phyloP scores from a whole-genome alignment of 2,329 filamentous ascomycete species.

The Bertia moriformis region DNA sequence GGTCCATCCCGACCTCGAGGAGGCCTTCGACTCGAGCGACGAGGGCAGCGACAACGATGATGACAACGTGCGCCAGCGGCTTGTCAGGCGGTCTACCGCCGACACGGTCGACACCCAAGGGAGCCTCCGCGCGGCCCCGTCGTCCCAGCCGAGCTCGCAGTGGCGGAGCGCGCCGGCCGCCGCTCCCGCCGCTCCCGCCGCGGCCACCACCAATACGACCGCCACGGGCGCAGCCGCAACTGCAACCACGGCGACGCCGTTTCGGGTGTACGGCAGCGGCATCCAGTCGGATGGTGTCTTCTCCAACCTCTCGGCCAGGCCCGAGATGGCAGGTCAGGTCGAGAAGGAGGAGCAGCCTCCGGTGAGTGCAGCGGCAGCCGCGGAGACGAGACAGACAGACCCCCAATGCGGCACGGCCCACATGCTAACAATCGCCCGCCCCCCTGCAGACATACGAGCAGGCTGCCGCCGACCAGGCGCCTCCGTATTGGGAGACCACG shows the following conservation, averaged over 20 bases:
- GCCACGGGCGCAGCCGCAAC: slow-evolving; percentile 8
- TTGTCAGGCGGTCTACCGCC: slow-evolving; percentile 61
- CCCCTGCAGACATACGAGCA: slow-evolving; percentile 76
- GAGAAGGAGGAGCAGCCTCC: slow-evolving; percentile 78
- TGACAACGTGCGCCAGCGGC: slow-evolving; percentile 67
- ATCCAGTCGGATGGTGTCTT: slow-evolving; percentile 89
- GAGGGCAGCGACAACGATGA: too few relatives aligned
- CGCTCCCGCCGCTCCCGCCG: slow-evolving; percentile 8
- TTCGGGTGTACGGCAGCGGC: slow-evolving; percentile 57
- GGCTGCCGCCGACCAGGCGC: slow-evolving; percentile 87
- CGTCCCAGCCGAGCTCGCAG: slow-evolving; percentile 6
- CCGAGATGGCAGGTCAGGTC: slow-evolving; percentile 65
- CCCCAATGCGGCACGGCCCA: slow-evolving; percentile 1
- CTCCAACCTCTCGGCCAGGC: slow-evolving; percentile 84
- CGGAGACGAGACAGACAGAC: slow-evolving; percentile 2
- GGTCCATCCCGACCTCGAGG: slow-evolving; percentile 76
- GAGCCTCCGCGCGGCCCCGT: slow-evolving; percentile 7
- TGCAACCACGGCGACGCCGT: slow-evolving; percentile 16
- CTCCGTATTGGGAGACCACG: slow-evolving; percentile 98
- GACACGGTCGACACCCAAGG: too few relatives aligned
- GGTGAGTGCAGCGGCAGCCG: slow-evolving; percentile 33
- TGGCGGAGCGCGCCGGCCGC: slow-evolving; percentile 6
- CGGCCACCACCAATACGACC: slow-evolving; percentile 7
- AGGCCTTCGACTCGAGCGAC: slow-evolving; percentile 76
- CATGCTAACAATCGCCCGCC: slow-evolving; percentile 16